Base-by-base conservation (phyloP, 2,329 filamentous ascomycete species). In the Cladosporium sp. region DNA sequence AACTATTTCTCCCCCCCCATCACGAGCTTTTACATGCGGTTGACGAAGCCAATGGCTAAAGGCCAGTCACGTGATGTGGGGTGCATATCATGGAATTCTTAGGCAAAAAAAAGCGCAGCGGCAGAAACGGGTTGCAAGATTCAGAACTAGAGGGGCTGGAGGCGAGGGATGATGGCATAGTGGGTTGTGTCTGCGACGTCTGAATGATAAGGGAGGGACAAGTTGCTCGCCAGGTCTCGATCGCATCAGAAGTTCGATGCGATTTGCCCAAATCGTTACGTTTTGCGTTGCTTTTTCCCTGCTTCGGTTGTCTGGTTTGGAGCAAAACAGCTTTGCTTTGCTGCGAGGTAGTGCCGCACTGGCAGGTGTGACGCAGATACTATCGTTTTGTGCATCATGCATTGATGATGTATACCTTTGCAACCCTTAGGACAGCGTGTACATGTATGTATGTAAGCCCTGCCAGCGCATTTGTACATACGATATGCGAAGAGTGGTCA, bases 371-470 rank as follows among this genome's bases (percentile, higher is more conserved):
- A 47, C 17, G 43, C 22, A 20, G 28, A n/a, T 47, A 22, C 22
- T 34, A 12, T 12, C 30, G 30, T 12, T 34, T 12, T 34, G 30
- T 34, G 30, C 22, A 25, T 17, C 20, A 22, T 30, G 43, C 43
- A 47, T 30, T 20, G 7, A 47, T 47, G 15, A n/a, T 47, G 22
- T 28, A 30, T 47, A 30, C 28, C 42, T 45, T 7, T 45, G 43
- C 25, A 47, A 28, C 15, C n/a, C n/a, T 38, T 42, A 30, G 20
- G 51, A 34, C 25, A 5, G 9, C 50, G 25, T 51, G 50, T 38
- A 17, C 25, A 54, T 56, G 54, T 49, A 54, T 56, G 54, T 49
- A 49, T 28, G 54, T 56, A 40, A 56, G 54, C 54, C 54, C 37
- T 56, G 42, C 42, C 42, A 56, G 42, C 54, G 54, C 54, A 56